A percentile compares a stretch with the other conserved stretches of the same genome.
Conservation (phyloP, 495 filamentous ascomycete species). For the Hamigera avellanea region DNA sequence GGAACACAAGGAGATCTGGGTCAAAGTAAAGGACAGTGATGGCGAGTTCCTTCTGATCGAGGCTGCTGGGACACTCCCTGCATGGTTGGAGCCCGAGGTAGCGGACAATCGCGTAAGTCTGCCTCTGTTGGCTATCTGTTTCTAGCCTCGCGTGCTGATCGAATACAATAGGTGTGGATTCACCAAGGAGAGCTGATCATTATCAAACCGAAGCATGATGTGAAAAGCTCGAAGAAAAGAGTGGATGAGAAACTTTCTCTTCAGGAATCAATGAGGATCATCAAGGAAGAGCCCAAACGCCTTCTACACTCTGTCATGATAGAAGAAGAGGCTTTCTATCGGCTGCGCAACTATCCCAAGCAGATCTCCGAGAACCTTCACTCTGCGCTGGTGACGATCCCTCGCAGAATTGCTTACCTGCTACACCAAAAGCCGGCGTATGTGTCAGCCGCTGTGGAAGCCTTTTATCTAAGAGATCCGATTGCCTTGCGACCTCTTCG, state of each 20-base stretch:
- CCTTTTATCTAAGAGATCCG: constrained; percentile 88
- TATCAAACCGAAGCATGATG: constrained; percentile 45
- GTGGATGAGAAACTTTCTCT: constrained; percentile 43
- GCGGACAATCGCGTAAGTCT: constrained; percentile 63
- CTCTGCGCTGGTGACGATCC: constrained; percentile 56
- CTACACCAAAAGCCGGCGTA: constrained; percentile 59
- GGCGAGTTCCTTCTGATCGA: constrained; percentile 94
- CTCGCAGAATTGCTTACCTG: constrained; percentile 72
- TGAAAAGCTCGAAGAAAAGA: constrained; percentile 9
- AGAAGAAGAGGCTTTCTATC: constrained; percentile 83
- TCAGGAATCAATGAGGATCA: constrained; percentile 44
- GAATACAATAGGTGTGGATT: constrained; percentile 52
- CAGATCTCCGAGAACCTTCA: constrained; percentile 63
- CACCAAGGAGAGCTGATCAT: constrained; percentile 62
- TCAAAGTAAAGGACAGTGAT: constrained; percentile 72
- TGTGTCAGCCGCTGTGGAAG: constrained; percentile 74
- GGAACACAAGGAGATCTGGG: constrained; percentile 65
- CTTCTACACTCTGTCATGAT: constrained; percentile 57
- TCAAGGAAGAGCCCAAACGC: constrained; percentile 36
- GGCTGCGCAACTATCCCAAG: constrained; percentile 68
- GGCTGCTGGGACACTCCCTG: constrained; percentile 76
- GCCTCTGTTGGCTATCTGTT: neutral
- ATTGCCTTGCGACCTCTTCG: constrained; percentile 60
- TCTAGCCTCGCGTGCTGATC: neutral
- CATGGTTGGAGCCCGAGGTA: constrained; percentile 87